A percentile compares a stretch with the other conserved stretches of the same genome.
Evolutionary conservation across 2,329 filamentous ascomycete genomes (phyloP).

Genomic region (Scedosporium boydii): DNA sequence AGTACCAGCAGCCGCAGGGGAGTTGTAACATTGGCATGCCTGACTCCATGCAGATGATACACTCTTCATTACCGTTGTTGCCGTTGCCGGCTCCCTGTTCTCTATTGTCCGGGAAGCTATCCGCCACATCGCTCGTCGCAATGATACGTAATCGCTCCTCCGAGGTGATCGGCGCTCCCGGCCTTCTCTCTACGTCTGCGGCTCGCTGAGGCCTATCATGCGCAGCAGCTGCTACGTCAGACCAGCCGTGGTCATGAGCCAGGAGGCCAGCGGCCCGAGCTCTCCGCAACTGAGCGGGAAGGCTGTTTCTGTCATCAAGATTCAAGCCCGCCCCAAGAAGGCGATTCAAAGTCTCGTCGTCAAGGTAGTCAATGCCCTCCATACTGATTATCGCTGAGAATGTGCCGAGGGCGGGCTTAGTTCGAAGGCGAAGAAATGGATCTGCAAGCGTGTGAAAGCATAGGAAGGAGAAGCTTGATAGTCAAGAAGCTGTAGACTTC

Average conservation of each 20-base stretch:
- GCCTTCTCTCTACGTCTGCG: too few species aligned
- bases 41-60: not conserved
- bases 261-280: too few species aligned
- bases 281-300: not conserved
- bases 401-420: too few species aligned
- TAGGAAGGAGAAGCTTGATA: too few species aligned
- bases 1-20: constrained; percentile 11
- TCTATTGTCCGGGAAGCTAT: not conserved
- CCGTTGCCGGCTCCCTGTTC: not conserved
- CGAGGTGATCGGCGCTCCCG: too few species aligned
- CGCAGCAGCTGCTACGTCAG: not conserved
- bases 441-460: too few species aligned
- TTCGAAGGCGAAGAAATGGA: too few species aligned
- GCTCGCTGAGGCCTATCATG: not conserved
- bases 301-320: not conserved
- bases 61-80: not conserved
- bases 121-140: not conserved
- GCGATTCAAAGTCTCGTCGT: not conserved
- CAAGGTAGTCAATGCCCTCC: not conserved
- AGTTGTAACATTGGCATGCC: not conserved
- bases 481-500: too few species aligned
- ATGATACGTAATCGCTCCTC: constrained; percentile 7
- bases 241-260: too few species aligned
- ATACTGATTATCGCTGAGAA: not conserved
- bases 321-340: not conserved